Evolutionary conservation across 768 basidiomycete genomes (phyloP).

Genomic region (Hypsizygus marmoreus): DNA sequence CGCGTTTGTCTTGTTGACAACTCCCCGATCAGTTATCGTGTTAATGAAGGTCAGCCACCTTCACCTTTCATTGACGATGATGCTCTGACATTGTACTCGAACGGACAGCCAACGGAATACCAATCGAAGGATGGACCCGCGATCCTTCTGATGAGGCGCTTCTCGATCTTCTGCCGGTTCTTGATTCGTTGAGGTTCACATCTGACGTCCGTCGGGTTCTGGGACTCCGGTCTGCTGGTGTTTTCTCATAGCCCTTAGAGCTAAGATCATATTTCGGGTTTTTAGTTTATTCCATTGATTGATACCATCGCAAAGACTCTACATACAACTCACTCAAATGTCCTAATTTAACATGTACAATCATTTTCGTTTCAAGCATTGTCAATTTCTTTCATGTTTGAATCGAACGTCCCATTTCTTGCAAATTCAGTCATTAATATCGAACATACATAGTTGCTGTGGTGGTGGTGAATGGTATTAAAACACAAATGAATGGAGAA

Average conservation of each 20-base stretch:
- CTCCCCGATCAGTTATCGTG: constrained; percentile 87
- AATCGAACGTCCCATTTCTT: constrained; percentile 1
- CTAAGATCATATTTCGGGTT: constrained; percentile 26
- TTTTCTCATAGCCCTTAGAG: constrained; percentile 32
- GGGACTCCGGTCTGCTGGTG: constrained; percentile 58
- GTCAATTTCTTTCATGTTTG: constrained; percentile 4
- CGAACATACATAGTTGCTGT: constrained; percentile 26
- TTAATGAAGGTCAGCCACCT: constrained; percentile 79
- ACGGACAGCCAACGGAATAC: constrained; percentile 88
- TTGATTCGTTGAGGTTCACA: constrained; percentile 95
- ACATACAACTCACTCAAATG: constrained; percentile 19
- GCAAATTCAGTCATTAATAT: constrained; percentile 25
- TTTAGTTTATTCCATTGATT: constrained; percentile 27
- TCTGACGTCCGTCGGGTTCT: constrained; percentile 92
- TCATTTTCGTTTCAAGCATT: constrained; percentile 2
- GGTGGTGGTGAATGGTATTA: constrained; percentile 17
- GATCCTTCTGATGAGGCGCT: constrained; percentile 97
- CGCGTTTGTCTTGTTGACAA: constrained; percentile 96
- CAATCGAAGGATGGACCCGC: constrained; percentile 99
- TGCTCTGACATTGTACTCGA: constrained; percentile 8
- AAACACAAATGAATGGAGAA: constrained; percentile 19
- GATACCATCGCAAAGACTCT: constrained; percentile 34
- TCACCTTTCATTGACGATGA: constrained; percentile 1
- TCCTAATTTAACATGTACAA: constrained; percentile 31
- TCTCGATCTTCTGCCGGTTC: constrained; percentile 90